Evolutionary conservation across 1,139 yeast genomes (phyloP), one percentile per base, ranked within the genome.

Genomic region (Saccharomycopsis hybrid): DNA sequence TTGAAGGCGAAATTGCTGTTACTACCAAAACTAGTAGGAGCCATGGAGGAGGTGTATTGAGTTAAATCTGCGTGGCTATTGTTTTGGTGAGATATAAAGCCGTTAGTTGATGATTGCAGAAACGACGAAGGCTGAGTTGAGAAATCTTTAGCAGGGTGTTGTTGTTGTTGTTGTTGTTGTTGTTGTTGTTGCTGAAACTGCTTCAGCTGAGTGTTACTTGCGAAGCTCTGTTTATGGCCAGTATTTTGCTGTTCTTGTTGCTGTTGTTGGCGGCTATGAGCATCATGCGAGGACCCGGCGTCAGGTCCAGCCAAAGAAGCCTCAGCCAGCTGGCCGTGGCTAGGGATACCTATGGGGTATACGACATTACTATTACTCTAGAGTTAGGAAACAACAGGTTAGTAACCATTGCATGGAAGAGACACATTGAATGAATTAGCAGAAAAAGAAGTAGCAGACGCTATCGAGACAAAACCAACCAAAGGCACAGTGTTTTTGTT

Each of bases 301-400:
- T 31, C 35, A 11, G 7, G 11, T 31, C 11, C 7, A 31, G 35
- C 35, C 7, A 11, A 11, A 7, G 11, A 8, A 8, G 7, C 35
- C 11, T 7, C 35, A 31, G 7, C 11, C 35, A 31, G 7, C 11
- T 31, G 35, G 7, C 13, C 18, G 9, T 13, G 39, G 39, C 39
- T n/a, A 5, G 41, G 41, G 25, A 43, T 35, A 9, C 40, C 46
- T 25, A 43, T 43, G 24, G 46, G 46, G 18, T 35, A 35, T 36
- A 36, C 41, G 8, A 43, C 27, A 33, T 43, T 13, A 36, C 41
- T 43, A 25, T 43, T 28, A 25, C 25, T 28, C 46, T 43, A 28
- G 13, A 40, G 43, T 43, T 32, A 8, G 9, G 9, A 28, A 28
- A 18, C 18, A 18, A 18, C 18, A 18, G 18, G 18, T 18, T 18